A percentile compares a stretch with the other conserved stretches of the same genome.
These are phyloP conservation scores for Neoscytalidium dimidiatum DNA, from an alignment of 2,329 filamentous ascomycete genomes.

Conservation along the genomic window DNA sequence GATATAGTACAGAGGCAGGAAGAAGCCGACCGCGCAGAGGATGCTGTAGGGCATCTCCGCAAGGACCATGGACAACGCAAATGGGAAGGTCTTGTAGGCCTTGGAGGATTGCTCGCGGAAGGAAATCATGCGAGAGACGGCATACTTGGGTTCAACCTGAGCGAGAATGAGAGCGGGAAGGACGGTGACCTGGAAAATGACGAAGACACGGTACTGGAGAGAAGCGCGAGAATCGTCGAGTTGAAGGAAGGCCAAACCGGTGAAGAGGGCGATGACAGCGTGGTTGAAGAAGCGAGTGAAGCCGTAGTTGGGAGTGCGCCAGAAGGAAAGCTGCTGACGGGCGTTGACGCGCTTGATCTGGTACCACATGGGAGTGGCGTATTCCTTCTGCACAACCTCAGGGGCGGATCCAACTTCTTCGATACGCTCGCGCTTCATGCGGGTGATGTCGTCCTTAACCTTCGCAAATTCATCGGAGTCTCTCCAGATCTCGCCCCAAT, in stretches of 20 bases:
- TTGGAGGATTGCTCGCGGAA: conserved; percentile 85
- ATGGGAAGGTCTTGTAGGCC: conserved; percentile 81
- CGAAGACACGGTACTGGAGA: conserved; percentile 83
- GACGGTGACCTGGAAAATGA: conserved; percentile 87
- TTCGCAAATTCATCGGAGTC: conserved; percentile 70
- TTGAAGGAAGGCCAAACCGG: conserved; percentile 76
- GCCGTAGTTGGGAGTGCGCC: conserved; percentile 84
- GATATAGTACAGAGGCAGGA: conserved; percentile 81
- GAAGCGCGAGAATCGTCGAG: conserved; percentile 74
- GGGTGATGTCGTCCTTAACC: conserved; percentile 66
- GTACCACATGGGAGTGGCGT: conserved; percentile 75
- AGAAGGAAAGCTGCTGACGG: conserved; percentile 77
- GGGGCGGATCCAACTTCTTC: conserved; percentile 47
- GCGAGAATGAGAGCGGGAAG: conserved; percentile 80
- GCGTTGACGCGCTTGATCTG: conserved; percentile 75
- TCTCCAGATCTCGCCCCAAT: conserved; percentile 81
- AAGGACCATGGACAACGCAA: conserved; percentile 74
- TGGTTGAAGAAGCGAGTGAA: conserved; percentile 88
- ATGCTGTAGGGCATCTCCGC: conserved; percentile 84
- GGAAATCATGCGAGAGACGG: conserved; percentile 76
- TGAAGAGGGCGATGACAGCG: conserved; percentile 73
- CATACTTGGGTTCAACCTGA: conserved; percentile 83
- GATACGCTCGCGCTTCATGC: conserved; percentile 65
- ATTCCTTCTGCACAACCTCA: conserved; percentile 67
- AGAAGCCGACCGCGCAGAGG: conserved; percentile 78